These are phyloP conservation scores for Umbilicus rupestris DNA, from an alignment of 164 flowering plant genomes.

Conservation along the genomic window DNA sequence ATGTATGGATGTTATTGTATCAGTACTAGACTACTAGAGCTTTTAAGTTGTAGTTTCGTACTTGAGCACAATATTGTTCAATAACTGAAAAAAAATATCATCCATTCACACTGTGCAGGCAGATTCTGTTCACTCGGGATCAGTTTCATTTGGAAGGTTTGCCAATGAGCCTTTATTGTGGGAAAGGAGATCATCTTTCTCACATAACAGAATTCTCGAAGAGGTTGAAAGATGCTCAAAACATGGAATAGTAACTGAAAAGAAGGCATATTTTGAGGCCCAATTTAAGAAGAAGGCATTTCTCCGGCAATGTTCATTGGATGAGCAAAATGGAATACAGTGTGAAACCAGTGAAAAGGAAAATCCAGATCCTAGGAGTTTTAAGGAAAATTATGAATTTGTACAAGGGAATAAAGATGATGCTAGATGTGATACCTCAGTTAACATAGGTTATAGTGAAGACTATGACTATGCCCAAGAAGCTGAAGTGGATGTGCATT, in stretches of 20 bases:
- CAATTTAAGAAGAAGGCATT: conserved; percentile 67
- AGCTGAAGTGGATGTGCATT: conserved; percentile 15
- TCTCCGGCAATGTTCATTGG: conserved; percentile 29
- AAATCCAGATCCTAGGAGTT: conserved; percentile 15
- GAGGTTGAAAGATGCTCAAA: conserved; percentile 72
- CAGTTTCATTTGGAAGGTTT: conserved; percentile 87
- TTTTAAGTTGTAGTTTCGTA: not conserved
- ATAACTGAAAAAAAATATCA: not conserved
- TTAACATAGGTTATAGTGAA: conserved; percentile 14
- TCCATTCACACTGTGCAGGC: conserved; percentile 22
- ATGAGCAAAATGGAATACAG: conserved; percentile 23
- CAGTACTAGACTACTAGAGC: no score
- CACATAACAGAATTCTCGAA: conserved; percentile 73
- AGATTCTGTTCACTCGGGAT: conserved; percentile 56
- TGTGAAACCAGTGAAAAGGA: conserved; percentile 26
- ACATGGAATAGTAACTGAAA: conserved; percentile 73
- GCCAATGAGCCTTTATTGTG: conserved; percentile 58
- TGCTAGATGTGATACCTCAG: not conserved
- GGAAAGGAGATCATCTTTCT: conserved; percentile 81
- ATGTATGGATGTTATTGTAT: not conserved
- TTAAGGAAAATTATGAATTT: conserved; percentile 10
- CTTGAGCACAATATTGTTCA: not conserved
- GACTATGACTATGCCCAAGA: conserved; percentile 25
- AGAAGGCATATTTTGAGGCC: conserved; percentile 88
- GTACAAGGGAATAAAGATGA: not conserved